These are phyloP conservation scores for Blepharisma undulans DNA, from an alignment of 169 alveolate species.

Conservation along the genomic window DNA sequence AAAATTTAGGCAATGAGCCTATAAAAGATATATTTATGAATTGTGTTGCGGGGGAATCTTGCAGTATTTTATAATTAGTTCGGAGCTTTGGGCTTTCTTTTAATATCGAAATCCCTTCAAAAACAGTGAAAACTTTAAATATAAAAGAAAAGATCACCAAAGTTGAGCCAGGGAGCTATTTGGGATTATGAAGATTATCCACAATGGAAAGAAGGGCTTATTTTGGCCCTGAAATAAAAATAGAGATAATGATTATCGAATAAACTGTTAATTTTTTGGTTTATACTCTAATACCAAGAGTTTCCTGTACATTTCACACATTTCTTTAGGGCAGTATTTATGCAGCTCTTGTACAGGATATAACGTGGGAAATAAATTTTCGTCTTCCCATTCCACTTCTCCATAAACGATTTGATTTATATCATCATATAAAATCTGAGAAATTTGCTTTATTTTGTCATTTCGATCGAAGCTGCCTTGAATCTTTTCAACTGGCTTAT, in stretches of 20 bases:
- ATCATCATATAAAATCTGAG: neutral
- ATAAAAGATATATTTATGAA: neutral
- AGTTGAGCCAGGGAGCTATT: neutral
- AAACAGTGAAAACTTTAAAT: neutral
- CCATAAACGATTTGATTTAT: neutral
- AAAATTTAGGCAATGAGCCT: neutral
- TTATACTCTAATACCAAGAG: no score
- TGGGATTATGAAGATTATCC: neutral
- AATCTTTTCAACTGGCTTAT: neutral
- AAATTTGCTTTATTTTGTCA: neutral
- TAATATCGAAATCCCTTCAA: neutral
- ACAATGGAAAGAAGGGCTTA: neutral
- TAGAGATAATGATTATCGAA: no score
- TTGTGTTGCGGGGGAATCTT: neutral
- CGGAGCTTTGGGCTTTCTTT: neutral
- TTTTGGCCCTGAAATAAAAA: neutral
- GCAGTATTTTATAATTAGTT: neutral
- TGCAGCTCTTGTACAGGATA: slow-evolving; percentile 2
- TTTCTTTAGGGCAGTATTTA: slow-evolving; percentile 23
- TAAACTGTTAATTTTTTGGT: no score
- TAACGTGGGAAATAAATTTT: neutral
- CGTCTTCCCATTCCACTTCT: slow-evolving; percentile 10
- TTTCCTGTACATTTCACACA: slow-evolving; percentile 34
- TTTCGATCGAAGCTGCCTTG: slow-evolving; percentile 1
- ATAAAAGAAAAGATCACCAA: neutral